Conservation (phyloP, 2,329 filamentous ascomycete species). For the Talaromyces piceae region DNA sequence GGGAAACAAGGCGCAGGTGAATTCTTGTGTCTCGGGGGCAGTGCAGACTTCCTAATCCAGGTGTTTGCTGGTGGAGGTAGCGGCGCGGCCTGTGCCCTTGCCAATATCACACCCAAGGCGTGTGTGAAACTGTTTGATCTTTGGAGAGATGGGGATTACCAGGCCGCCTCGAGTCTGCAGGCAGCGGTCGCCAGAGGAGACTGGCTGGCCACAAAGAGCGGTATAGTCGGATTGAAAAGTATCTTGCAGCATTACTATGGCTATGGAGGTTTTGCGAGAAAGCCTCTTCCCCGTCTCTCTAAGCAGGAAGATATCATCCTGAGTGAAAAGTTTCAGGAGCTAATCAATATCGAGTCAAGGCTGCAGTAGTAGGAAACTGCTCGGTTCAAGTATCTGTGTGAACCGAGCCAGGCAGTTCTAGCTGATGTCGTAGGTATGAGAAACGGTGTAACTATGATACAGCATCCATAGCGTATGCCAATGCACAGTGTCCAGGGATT, state of each 20-base stretch:
- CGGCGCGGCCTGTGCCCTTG: conserved; percentile 72
- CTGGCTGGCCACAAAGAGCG: conserved; percentile 69
- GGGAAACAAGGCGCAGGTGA: no score
- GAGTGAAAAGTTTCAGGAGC: neutral
- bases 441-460: no score
- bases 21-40: conserved; percentile 76
- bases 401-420: no score
- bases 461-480: no score
- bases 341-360: conserved; percentile 1
- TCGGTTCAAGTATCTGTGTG: no score
- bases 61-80: conserved; percentile 66
- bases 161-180: conserved; percentile 64
- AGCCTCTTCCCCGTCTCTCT: conserved; percentile 39
- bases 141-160: conserved; percentile 59
- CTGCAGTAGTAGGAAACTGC: neutral
- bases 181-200: conserved; percentile 64
- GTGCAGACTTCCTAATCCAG: conserved; percentile 73
- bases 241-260: conserved; percentile 71
- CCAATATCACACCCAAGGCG: conserved; percentile 72
- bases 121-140: conserved; percentile 69
- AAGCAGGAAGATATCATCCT: conserved; percentile 8
- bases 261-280: conserved; percentile 46
- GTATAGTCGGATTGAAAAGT: conserved; percentile 70
- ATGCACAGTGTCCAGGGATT: no score
- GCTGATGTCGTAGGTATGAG: neutral